Percentiles rank a stretch among this genome's conserved stretches.
Conservation (phyloP, 2,329 filamentous ascomycete species). For the Decorospora gaudefroyi region DNA sequence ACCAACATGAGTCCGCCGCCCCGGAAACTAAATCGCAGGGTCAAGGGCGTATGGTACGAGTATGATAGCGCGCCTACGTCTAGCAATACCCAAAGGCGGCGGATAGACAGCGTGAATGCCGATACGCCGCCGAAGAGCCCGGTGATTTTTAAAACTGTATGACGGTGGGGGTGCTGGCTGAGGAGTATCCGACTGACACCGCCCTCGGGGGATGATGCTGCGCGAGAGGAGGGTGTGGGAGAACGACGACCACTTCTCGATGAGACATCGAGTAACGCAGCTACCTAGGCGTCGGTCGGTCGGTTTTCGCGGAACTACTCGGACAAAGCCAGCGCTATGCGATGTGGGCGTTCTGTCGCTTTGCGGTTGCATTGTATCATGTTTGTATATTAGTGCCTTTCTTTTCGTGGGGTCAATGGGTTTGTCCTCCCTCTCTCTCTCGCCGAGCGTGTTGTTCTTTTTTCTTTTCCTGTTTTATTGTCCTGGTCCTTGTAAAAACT, state of each 20-base stretch:
- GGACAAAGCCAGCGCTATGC: no score
- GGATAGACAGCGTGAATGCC: conserved; percentile 23
- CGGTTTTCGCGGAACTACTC: no score
- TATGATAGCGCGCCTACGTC: conserved; percentile 31
- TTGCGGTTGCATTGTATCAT: no score
- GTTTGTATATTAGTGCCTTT: no score
- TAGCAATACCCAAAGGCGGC: conserved; percentile 18
- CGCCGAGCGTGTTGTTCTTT: no score
- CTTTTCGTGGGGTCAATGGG: no score
- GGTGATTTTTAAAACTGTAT: conserved; percentile 13
- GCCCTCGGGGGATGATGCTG: conserved; percentile 1
- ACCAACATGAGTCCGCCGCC: conserved; percentile 38
- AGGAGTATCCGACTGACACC: conserved; percentile 2
- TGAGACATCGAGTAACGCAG: no score
- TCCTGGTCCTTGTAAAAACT: no score
- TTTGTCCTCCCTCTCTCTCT: no score
- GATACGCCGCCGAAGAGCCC: conserved; percentile 35
- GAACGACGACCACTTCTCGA: conserved; percentile 1
- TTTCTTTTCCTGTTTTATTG: no score
- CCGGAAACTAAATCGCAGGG: conserved; percentile 40
- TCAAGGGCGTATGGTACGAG: conserved; percentile 47
- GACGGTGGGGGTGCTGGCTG: conserved; percentile 7
- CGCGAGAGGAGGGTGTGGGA: conserved; percentile 1
- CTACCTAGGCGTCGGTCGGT: no score
- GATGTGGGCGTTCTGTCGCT: no score